These are phyloP conservation scores for Tolypocladium endophyticum DNA, from an alignment of 2,329 filamentous ascomycete genomes.

Conservation along the genomic window DNA sequence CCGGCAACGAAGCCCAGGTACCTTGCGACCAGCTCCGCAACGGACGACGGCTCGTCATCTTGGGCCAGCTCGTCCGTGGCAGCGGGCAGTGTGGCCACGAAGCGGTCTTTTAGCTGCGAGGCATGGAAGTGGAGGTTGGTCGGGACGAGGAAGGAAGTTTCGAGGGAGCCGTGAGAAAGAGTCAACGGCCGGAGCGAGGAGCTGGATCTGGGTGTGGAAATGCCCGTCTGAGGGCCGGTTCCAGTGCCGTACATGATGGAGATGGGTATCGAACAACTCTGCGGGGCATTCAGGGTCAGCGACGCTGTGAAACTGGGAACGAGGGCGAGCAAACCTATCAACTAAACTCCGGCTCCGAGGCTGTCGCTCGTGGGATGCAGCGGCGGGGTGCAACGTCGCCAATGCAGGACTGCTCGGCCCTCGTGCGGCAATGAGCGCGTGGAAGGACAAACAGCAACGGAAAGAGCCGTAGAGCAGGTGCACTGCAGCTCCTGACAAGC, in stretches of 20 bases:
- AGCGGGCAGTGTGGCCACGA: constrained; percentile 72
- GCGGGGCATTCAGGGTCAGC: constrained; percentile 8
- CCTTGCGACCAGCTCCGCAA: constrained; percentile 81
- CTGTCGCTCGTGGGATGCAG: not conserved
- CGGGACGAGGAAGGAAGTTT: constrained; percentile 91
- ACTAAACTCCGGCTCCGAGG: constrained; percentile 14
- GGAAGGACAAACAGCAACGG: not conserved
- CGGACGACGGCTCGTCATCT: constrained; percentile 97
- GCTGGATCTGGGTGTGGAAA: constrained; percentile 90
- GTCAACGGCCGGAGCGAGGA: constrained; percentile 86
- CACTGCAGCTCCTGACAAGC: constrained; percentile 1
- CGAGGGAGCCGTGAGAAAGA: constrained; percentile 86
- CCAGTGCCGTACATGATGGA: constrained; percentile 73
- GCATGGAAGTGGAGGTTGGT: constrained; percentile 95
- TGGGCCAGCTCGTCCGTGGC: constrained; percentile 95
- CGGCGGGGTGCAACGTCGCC: not conserved
- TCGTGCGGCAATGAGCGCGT: not conserved
- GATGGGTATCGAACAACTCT: constrained; percentile 32
- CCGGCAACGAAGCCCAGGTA: constrained; percentile 85
- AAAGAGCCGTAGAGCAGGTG: constrained; percentile 3
- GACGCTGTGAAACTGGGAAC: not conserved
- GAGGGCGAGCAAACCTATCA: constrained; percentile 18
- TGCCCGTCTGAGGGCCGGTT: constrained; percentile 84
- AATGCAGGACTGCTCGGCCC: constrained; percentile 3
- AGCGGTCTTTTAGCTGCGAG: constrained; percentile 84